Base-by-base conservation (phyloP, 441 rosid species). In the Pelargonium fulgidum region DNA sequence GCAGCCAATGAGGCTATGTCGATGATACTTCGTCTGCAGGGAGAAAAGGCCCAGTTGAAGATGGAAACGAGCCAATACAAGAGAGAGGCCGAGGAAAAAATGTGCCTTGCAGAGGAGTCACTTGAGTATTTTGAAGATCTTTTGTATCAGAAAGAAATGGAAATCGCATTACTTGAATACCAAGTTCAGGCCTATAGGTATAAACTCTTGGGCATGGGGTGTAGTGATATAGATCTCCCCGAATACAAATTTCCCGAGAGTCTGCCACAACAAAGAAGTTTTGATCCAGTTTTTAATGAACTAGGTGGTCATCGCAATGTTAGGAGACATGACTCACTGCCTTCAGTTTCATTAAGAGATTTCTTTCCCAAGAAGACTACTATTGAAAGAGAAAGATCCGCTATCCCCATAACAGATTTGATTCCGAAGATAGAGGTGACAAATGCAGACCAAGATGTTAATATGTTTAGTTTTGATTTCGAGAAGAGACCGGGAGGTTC, bases 41-140 rank as follows among this genome's bases (percentile, higher is more conserved):
- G 87, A 0, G 99, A 93, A 71, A 91, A 89, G 80, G 88, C 97
- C 5, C 83, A 78, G 0, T 48, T 91, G 75, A 79, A 81, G 81
- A 84, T 93, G 97, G 99, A 93, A 74, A 91, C 99, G 0, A 87
- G 83, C 68, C 96, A 93, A 58, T 93, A 91, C 75, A 89, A 87
- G 81, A 89, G 99, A 62, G 75, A 89, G 90, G 87, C 92, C 0
- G 97, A 93, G 78, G 97, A 86, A 81, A 90, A 87, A 66, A 86
- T 91, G 77, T 78, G 84, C 45, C 93, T 88, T 58, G 96, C 92
- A 0, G 96, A 93, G 77, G 88, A 87, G 16, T 89, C 92, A 59
- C 75, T 93, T 0, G 90, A 79, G 0, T 68, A 82, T 29, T 86
- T 86, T 22, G 95, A 91, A 65, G 93, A 93, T 62, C 78, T 91